A percentile compares a stretch with the other conserved stretches of the same genome.
Evolutionary conservation across 306 rosid species (phyloP).

Genomic region (Lupinus albus): DNA sequence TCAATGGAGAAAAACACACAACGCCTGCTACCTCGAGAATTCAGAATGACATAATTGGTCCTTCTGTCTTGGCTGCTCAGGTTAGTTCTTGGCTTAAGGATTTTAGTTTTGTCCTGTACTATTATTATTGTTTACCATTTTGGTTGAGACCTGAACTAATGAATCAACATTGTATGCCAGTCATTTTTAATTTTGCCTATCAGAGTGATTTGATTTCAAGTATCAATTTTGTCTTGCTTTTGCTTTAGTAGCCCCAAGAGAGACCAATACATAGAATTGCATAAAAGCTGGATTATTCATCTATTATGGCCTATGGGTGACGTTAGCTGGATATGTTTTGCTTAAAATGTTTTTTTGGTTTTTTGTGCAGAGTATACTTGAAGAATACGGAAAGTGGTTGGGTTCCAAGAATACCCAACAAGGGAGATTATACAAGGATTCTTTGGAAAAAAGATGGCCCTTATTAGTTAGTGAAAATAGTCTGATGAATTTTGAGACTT

Average conservation of each 20-base stretch:
- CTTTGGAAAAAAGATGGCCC: constrained; percentile 70
- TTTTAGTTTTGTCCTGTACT: constrained; percentile 10
- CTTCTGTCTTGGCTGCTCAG: constrained; percentile 65
- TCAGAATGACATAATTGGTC: constrained; percentile 77
- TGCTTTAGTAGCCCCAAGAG: constrained; percentile 32
- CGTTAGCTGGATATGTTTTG: constrained; percentile 18
- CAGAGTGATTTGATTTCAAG: constrained; percentile 29
- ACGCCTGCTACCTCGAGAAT: constrained; percentile 72
- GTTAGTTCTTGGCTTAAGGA: constrained; percentile 51
- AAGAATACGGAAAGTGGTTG: constrained; percentile 73
- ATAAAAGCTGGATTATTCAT: constrained; percentile 20
- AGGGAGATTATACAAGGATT: constrained; percentile 69
- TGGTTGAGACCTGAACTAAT: background rate
- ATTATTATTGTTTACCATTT: background rate
- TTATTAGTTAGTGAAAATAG: constrained; percentile 50
- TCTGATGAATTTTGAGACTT: constrained; percentile 56
- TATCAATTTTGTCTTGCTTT: constrained; percentile 26
- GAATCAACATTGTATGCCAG: constrained; percentile 27
- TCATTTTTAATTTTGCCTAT: constrained; percentile 24
- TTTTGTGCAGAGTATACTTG: constrained; percentile 59
- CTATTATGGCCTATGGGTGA: background rate
- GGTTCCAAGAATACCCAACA: constrained; percentile 60
- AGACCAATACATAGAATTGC: constrained; percentile 12
- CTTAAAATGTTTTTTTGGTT: constrained; percentile 38
- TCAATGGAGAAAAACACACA: constrained; percentile 68